Conservation (phyloP, 176 grass and related monocot species). For the Areca catechu region DNA sequence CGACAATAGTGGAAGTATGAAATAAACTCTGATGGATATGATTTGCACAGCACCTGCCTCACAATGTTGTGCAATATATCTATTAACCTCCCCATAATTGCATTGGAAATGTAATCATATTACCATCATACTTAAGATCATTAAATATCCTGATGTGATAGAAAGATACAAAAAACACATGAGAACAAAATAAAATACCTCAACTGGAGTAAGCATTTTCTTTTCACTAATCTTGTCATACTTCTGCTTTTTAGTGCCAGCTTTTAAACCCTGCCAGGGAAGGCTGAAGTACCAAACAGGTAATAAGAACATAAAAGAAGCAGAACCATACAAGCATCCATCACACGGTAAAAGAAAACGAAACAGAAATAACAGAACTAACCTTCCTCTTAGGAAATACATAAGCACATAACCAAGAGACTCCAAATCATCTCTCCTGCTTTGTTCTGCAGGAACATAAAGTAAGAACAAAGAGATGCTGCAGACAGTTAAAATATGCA, state of each 20-base stretch:
- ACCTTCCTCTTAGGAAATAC: constrained; percentile 95
- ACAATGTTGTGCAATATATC: constrained; percentile 10
- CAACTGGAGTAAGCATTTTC: constrained; percentile 90
- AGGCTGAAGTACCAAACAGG: constrained; percentile 41
- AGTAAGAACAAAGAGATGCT: constrained; percentile 6
- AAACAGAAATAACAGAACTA: constrained; percentile 21
- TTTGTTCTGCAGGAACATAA: constrained; percentile 71
- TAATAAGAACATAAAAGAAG: not conserved
- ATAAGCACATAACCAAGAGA: constrained; percentile 91
- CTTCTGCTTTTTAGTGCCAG: constrained; percentile 95
- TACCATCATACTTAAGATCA: constrained; percentile 1
- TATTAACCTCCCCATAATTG: not conserved
- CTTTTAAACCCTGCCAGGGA: constrained; percentile 91
- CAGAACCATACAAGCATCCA: no score
- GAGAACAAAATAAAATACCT: constrained; percentile 44
- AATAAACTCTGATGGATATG: constrained; percentile 72
- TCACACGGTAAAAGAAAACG: not conserved
- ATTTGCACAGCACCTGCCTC: constrained; percentile 75
- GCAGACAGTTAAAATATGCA: not conserved
- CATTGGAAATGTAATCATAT: constrained; percentile 3
- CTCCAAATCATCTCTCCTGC: constrained; percentile 97
- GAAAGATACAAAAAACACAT: constrained; percentile 2
- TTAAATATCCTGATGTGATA: no score
- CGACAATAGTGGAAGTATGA: constrained; percentile 90
- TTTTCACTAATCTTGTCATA: constrained; percentile 97